These are phyloP conservation scores for Phytophthora sp. DNA, from an alignment of 352 stramenopile genomes.

Conservation along the genomic window DNA sequence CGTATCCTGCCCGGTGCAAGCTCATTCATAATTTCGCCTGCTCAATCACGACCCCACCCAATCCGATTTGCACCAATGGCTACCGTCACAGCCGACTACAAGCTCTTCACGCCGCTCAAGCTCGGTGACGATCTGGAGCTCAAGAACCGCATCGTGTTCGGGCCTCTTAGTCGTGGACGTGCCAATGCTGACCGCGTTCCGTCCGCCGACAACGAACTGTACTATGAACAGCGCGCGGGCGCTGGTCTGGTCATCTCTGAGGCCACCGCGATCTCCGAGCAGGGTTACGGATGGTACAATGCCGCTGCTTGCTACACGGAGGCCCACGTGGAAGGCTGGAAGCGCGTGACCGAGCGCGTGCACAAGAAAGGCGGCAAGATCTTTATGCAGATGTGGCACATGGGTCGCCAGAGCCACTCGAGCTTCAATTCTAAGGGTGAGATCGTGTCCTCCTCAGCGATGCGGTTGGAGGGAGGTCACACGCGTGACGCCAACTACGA, in stretches of 20 bases:
- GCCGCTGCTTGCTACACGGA: conserved; percentile 27
- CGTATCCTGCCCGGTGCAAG: too few relatives aligned
- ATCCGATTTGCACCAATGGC: conserved; percentile 19
- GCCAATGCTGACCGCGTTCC: conserved; percentile 27
- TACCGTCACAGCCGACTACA: conserved; percentile 31
- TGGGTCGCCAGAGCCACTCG: conserved; percentile 31
- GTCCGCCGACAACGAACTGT: conserved; percentile 28
- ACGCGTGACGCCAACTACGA: conserved; percentile 40
- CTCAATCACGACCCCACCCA: conserved; percentile 6
- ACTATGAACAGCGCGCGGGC: conserved; percentile 32
- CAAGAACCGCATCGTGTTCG: conserved; percentile 33
- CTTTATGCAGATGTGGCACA: conserved; percentile 33
- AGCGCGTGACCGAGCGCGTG: conserved; percentile 28
- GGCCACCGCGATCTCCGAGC: conserved; percentile 24
- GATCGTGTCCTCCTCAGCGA: conserved; percentile 54
- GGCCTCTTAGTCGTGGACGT: conserved; percentile 25
- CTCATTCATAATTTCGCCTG: conserved; percentile 27
- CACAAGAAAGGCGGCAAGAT: conserved; percentile 31
- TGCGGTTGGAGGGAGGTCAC: conserved; percentile 35
- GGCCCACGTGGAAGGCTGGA: conserved; percentile 27
- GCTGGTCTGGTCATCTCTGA: conserved; percentile 27
- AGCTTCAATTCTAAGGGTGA: conserved; percentile 48
- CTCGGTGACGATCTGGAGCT: conserved; percentile 40
- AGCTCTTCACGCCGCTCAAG: conserved; percentile 50
- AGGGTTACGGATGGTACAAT: conserved; percentile 28